Evolutionary conservation across 371 early-diverging fungal species (phyloP).

Genomic region (Zancudomyces culisetae): DNA sequence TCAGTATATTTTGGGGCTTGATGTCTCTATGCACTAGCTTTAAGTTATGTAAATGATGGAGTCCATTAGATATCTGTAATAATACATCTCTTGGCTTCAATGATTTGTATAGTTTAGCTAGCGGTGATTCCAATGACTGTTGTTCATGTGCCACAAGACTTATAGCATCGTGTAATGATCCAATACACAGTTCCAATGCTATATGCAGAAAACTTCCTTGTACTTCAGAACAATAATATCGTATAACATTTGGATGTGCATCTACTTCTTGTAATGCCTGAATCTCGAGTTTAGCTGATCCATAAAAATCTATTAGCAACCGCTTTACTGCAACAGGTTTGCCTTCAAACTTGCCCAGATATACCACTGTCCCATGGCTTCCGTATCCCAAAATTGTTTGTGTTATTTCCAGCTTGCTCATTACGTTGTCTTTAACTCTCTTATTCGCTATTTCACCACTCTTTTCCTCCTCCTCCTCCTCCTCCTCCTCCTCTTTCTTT

Average conservation of each 20-base stretch:
- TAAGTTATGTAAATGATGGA: conserved; percentile 72
- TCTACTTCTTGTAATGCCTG: conserved; percentile 77
- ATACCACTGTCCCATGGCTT: conserved; percentile 92
- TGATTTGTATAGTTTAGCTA: conserved; percentile 11
- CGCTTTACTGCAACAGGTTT: conserved; percentile 88
- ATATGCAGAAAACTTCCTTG: conserved; percentile 83
- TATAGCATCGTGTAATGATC: conserved; percentile 40
- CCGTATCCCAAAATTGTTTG: conserved; percentile 62
- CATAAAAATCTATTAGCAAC: conserved; percentile 79
- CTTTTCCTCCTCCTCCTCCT: not conserved
- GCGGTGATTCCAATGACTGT: too few relatives aligned
- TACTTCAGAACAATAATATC: conserved; percentile 83
- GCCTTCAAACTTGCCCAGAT: conserved; percentile 75
- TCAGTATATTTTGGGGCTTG: conserved; percentile 79
- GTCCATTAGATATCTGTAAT: conserved; percentile 58
- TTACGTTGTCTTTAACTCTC: not conserved
- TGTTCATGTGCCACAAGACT: conserved; percentile 8
- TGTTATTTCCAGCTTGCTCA: conserved; percentile 6
- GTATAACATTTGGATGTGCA: conserved; percentile 86
- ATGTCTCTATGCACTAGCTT: conserved; percentile 95
- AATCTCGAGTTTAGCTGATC: conserved; percentile 85
- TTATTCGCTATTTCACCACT: not conserved
- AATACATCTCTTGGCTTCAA: conserved; percentile 26
- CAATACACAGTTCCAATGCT: conserved; percentile 77
- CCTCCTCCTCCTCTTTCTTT: not conserved